A percentile compares a stretch with the other conserved stretches of the same genome.
Conservation (phyloP, 495 filamentous ascomycete genomes). For the Penicillium riverlandense region DNA sequence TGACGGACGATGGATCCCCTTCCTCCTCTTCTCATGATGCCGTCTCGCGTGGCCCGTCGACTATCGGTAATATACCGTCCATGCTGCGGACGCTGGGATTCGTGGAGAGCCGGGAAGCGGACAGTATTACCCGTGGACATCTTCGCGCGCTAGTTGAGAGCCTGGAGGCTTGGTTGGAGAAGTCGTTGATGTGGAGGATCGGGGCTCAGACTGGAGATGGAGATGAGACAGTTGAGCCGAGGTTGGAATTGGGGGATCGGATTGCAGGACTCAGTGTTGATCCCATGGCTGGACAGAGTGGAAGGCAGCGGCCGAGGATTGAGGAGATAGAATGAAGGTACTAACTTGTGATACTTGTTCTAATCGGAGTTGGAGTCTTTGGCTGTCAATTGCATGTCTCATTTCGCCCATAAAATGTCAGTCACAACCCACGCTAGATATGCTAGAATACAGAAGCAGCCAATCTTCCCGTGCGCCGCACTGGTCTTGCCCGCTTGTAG, state of each 20-base stretch:
- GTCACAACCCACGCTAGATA: no score
- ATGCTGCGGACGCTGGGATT: slow-evolving; percentile 58
- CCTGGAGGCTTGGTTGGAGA: slow-evolving; percentile 63
- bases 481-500: no score
- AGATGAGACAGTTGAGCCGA: slow-evolving; percentile 10
- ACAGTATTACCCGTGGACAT: slow-evolving; percentile 68
- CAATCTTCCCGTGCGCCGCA: no score
- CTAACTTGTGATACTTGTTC: no score
- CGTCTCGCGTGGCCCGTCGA: slow-evolving; percentile 9
- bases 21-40: not conserved
- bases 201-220: slow-evolving; percentile 13
- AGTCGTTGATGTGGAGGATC: slow-evolving; percentile 39
- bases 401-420: no score
- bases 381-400: no score
- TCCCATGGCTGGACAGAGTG: slow-evolving; percentile 25
- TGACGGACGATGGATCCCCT: slow-evolving; percentile 16
- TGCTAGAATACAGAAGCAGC: no score
- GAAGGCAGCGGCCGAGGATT: slow-evolving; percentile 28
- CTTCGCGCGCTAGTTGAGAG: slow-evolving; percentile 63
- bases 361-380: no score
- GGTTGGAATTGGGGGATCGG: slow-evolving; percentile 25
- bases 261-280: slow-evolving; percentile 34
- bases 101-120: slow-evolving; percentile 60
- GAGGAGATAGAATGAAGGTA: slow-evolving; percentile 46
- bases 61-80: slow-evolving; percentile 49